These are phyloP conservation scores for Metschnikowia proteae DNA, from an alignment of 805 yeast genomes.

Conservation along the genomic window DNA sequence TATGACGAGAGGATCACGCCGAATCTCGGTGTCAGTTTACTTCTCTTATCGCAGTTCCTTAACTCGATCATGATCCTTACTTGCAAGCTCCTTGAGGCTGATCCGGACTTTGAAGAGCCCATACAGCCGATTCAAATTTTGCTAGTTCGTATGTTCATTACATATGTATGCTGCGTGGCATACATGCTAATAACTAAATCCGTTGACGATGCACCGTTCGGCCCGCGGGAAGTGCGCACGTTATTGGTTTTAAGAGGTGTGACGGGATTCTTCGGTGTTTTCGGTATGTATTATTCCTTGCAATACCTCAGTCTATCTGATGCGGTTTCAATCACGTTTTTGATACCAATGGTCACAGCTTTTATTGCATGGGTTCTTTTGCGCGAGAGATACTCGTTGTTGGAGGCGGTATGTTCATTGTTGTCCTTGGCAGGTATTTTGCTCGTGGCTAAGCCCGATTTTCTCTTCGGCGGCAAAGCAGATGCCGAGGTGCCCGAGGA, in stretches of 20 bases:
- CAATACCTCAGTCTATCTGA: conserved; percentile 74
- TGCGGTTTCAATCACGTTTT: conserved; percentile 74
- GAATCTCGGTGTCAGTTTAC: conserved; percentile 49
- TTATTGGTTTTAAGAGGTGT: conserved; percentile 60
- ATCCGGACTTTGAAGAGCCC: conserved; percentile 53
- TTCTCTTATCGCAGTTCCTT: conserved; percentile 64
- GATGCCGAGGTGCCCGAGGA: conserved; percentile 28
- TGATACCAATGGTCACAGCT: conserved; percentile 75
- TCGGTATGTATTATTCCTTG: conserved; percentile 71
- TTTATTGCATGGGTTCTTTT: conserved; percentile 65
- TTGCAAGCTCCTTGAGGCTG: conserved; percentile 71
- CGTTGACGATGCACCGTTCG: conserved; percentile 63
- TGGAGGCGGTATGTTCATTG: conserved; percentile 68
- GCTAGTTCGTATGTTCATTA: conserved; percentile 71
- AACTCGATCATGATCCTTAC: conserved; percentile 74
- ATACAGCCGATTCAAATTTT: conserved; percentile 78
- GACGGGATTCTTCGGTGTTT: conserved; percentile 72
- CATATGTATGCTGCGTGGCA: conserved; percentile 53
- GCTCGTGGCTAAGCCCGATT: conserved; percentile 76
- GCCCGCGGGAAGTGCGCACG: conserved; percentile 56
- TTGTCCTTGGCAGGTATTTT: conserved; percentile 73
- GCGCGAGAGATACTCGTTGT: conserved; percentile 58
- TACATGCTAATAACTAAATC: conserved; percentile 50
- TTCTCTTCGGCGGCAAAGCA: conserved; percentile 51
- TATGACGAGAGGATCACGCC: conserved; percentile 11